Evolutionary conservation across 2,329 filamentous ascomycete species (phyloP).

Genomic region (Monosporascus ibericus): DNA sequence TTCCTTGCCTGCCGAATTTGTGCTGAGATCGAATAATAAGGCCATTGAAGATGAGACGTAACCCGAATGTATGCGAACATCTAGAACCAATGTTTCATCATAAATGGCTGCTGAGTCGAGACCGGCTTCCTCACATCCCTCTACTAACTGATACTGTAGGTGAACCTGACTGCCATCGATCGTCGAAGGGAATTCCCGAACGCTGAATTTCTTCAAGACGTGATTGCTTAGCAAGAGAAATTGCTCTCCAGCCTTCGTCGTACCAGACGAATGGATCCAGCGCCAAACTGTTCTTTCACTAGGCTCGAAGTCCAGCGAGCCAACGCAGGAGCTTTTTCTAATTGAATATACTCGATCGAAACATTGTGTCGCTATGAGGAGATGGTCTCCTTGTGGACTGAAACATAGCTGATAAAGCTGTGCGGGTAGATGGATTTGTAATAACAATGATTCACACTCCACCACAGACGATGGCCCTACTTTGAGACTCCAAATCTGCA

Average conservation of each 20-base stretch:
- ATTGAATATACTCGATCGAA: conserved; percentile 2
- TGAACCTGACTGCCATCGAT: not conserved
- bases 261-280: not conserved
- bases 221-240: conserved; percentile 3
- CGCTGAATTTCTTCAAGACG: not conserved
- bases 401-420: conserved; percentile 8
- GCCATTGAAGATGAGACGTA: conserved; percentile 4
- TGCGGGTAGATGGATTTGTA: not conserved
- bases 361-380: conserved; percentile 5
- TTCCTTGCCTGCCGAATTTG: too few species aligned
- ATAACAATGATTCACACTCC: not conserved
- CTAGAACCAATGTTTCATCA: conserved; percentile 1
- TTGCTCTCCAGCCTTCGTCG: not conserved
- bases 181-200: conserved; percentile 1
- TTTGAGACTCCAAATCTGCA: conserved; percentile 5
- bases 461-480: not conserved
- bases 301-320: not conserved
- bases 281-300: conserved; percentile 5
- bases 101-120: conserved; percentile 1
- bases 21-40: conserved; percentile 4
- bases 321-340: conserved; percentile 1
- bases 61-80: conserved; percentile 3
- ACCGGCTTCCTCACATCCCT: not conserved
- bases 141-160: not conserved
- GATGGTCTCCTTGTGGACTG: conserved; percentile 3